Evolutionary conservation across 202 grass and related monocot genomes (phyloP), one percentile per base, ranked within the genome.

Genomic region (Cymbopogon flexuosus): DNA sequence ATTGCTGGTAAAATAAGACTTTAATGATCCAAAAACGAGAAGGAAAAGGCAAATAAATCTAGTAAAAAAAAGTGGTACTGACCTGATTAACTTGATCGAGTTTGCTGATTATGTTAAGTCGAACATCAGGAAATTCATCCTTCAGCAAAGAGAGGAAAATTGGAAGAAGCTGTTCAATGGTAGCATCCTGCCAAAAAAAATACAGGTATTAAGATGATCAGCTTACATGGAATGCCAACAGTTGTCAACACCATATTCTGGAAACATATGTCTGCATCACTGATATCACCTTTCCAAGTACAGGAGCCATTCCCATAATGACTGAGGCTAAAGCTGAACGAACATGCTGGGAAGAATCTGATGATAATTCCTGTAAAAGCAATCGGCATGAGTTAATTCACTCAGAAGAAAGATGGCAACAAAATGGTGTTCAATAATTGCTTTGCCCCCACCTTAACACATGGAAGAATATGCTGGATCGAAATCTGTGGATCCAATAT

Each of bases 261-360:
- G 2, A 35, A 64, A 34, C 62, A 35, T 65, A 36, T 35, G 62
- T 36, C 2, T 67, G 64, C 64, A 21, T 72, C 30, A 22, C 8
- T 14, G 35, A 57, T 78, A 42, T 75, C 73, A 94, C 89, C 89
- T 91, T 94, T 58, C 89, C 89, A 41, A 94, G 64, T 39, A 91
- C 79, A 72, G 93, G 90, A 52, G 93, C 93, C 93, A 92, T 96
- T 43, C 93, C 90, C 88, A 96, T 96, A 34, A 96, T 96, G n/a
- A 96, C 93, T 39, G 93, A 96, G 77, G 90, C 93, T 77, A 96
- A 84, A 65, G 90, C 90, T 84, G 93, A 90, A 70, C 88, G 90
- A 67, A 96, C 93, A 77, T 96, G 93, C 84, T 96, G 93, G 10
- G 92, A 94, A 62, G 92, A 94, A 89, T 94, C 92, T 36, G 87